Percentiles rank a stretch among this genome's conserved stretches.
Evolutionary conservation across 2,329 filamentous ascomycete species (phyloP).

Genomic region (Hortaea werneckii): DNA sequence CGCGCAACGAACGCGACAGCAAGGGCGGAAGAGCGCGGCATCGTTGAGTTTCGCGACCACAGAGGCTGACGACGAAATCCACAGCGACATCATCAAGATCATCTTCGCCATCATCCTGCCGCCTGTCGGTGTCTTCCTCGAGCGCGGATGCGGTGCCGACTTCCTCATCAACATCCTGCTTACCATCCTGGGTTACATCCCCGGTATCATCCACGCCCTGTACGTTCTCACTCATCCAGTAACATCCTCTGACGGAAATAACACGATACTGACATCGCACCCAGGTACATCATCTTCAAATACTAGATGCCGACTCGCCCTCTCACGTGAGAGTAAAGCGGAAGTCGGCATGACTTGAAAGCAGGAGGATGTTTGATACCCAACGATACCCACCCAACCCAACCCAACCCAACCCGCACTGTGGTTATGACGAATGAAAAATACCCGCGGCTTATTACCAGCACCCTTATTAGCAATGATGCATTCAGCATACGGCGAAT

Average conservation of each 20-base stretch:
- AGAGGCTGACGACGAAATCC: not conserved
- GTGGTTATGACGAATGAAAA: no score
- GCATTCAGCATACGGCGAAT: not conserved
- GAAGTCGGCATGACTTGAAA: not conserved
- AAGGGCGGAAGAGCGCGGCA: no score
- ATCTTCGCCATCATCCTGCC: conserved; percentile 84
- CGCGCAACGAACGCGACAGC: not conserved
- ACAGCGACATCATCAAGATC: conserved; percentile 68
- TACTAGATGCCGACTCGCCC: conserved; percentile 47
- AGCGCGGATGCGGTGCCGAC: conserved; percentile 79
- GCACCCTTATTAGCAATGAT: not conserved
- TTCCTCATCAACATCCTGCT: conserved; percentile 87
- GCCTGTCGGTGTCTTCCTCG: conserved; percentile 86
- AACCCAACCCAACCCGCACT: no score
- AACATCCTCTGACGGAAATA: no score
- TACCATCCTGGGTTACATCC: conserved; percentile 52
- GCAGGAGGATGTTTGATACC: no score
- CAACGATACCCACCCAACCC: not conserved
- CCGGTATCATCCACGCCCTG: conserved; percentile 77
- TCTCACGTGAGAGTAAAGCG: not conserved
- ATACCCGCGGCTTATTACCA: no score
- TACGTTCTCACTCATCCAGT: conserved; percentile 42
- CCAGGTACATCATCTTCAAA: conserved; percentile 78
- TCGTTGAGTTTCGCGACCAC: not conserved
- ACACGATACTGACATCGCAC: not conserved